Conservation (phyloP, 805 yeast genomes). For the Vanderwaltozyma polyspora region DNA sequence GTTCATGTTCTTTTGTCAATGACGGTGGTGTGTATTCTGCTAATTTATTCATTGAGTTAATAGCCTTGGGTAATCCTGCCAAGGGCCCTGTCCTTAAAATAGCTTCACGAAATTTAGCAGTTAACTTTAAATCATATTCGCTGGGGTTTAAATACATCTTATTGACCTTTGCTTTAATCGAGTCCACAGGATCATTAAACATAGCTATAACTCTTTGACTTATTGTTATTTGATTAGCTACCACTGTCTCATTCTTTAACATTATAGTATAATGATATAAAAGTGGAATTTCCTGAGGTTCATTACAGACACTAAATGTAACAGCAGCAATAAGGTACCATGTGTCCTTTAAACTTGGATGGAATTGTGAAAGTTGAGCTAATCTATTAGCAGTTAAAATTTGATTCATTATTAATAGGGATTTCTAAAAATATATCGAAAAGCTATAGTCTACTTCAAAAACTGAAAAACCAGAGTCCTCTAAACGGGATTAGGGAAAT, state of each 20-base stretch:
- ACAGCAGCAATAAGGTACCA: constrained; percentile 82
- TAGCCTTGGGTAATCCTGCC: constrained; percentile 75
- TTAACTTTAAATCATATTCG: constrained; percentile 20
- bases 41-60: constrained; percentile 61
- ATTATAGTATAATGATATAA: constrained; percentile 58
- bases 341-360: constrained; percentile 41
- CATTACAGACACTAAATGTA: constrained; percentile 68
- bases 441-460: too few relatives aligned
- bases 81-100: constrained; percentile 68
- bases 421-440: too few relatives aligned
- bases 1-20: constrained; percentile 18
- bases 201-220: constrained; percentile 6
- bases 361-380: constrained; percentile 24
- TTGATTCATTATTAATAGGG: constrained; percentile 7
- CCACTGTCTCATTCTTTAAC: constrained; percentile 12
- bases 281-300: constrained; percentile 68
- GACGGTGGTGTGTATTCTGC: constrained; percentile 52
- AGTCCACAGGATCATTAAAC: constrained; percentile 3
- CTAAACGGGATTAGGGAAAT: too few relatives aligned
- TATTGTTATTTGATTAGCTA: constrained; percentile 7
- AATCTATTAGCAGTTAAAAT: constrained; percentile 21
- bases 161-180: constrained; percentile 7
- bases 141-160: constrained; percentile 12
- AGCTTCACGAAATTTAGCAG: constrained; percentile 62
- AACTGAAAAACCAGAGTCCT: too few relatives aligned